These are phyloP conservation scores for Syzygium oleosum DNA, from an alignment of 345 rosid genomes.

Conservation along the genomic window DNA sequence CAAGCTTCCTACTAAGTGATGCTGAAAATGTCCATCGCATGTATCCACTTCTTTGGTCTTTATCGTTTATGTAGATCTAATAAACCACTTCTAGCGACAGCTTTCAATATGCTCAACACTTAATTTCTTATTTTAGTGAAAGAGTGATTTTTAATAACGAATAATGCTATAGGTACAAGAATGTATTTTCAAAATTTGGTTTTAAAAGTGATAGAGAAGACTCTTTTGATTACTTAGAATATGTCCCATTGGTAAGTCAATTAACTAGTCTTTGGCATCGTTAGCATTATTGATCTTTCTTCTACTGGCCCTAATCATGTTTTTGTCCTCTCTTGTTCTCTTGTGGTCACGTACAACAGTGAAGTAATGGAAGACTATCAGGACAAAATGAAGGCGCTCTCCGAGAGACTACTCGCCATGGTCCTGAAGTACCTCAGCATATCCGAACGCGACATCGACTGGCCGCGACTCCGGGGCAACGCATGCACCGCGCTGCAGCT, in stretches of 20 bases:
- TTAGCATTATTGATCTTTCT: neutral
- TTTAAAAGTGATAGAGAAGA: neutral
- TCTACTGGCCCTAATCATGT: neutral
- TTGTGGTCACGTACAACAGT: conserved; percentile 11
- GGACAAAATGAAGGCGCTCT: conserved; percentile 53
- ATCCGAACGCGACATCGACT: conserved; percentile 19
- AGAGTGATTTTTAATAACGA: neutral
- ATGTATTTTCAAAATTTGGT: neutral
- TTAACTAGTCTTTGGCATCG: neutral
- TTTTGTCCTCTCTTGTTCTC: neutral
- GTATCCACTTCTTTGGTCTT: neutral
- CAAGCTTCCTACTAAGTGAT: neutral
- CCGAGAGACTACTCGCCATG: conserved; percentile 33
- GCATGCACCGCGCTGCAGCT: conserved; percentile 45
- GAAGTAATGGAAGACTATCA: conserved; percentile 56
- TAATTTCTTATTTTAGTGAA: neutral
- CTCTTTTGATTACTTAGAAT: too few species aligned
- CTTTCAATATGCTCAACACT: neutral
- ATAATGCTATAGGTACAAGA: neutral
- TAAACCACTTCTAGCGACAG: neutral
- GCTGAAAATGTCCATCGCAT: neutral
- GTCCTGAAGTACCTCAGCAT: conserved; percentile 34
- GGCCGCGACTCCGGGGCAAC: conserved; percentile 1
- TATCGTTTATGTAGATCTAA: neutral
- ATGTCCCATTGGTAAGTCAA: too few species aligned